phyloP scores from a whole-genome alignment of 192 early-diverging fungal species.

The Powellomyces hirtus region DNA sequence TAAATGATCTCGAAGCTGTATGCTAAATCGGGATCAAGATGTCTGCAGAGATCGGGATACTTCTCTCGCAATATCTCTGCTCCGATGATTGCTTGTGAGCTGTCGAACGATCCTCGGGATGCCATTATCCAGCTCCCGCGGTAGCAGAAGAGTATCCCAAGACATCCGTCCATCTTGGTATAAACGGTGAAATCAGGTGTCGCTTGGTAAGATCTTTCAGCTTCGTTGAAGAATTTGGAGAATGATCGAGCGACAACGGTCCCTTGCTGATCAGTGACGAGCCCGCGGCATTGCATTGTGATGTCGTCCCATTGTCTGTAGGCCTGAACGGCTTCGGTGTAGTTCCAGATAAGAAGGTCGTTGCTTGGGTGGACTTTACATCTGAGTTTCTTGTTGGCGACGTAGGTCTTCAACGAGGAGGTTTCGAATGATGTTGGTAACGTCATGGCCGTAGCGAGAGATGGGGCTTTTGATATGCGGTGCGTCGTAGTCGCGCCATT shows the following conservation, averaged over 20 bases:
- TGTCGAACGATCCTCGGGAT: background rate
- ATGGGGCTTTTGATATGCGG: no score
- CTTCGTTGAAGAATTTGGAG: background rate
- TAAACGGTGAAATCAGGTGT: background rate
- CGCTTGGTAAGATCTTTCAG: background rate
- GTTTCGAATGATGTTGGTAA: background rate
- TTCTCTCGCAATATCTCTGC: background rate
- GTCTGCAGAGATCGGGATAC: background rate
- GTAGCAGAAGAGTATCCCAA: background rate
- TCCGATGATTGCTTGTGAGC: background rate
- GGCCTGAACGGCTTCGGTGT: background rate
- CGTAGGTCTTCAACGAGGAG: background rate
- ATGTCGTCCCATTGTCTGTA: background rate
- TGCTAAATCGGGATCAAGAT: background rate
- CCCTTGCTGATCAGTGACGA: background rate
- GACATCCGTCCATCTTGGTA: background rate
- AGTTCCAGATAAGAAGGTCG: background rate
- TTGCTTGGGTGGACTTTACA: background rate
- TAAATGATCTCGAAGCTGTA: constrained; percentile 3
- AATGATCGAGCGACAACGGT: background rate
- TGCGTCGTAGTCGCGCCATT: no score
- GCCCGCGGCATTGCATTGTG: background rate
- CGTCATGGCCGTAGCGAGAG: no score
- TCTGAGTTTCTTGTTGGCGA: background rate
- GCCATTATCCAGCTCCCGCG: background rate